Conservation (phyloP, 2,329 filamentous ascomycete species). For the Cercospora zeae-maydis region DNA sequence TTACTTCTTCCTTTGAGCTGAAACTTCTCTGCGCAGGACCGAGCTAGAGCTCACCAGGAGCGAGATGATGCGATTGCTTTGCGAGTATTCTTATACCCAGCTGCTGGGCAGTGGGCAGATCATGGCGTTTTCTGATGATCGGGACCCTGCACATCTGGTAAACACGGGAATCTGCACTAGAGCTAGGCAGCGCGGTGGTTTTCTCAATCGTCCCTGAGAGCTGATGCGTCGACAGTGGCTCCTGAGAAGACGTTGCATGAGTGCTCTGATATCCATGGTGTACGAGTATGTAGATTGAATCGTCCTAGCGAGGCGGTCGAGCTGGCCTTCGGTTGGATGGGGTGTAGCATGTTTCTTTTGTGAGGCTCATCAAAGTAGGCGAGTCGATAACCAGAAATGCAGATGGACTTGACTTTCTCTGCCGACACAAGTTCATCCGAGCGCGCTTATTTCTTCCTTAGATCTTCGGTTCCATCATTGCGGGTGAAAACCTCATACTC, state of each 20-base stretch:
- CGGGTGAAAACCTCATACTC: constrained; percentile 33
- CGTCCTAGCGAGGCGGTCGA: not conserved
- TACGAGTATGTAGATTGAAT: not conserved
- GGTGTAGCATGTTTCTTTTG: not conserved
- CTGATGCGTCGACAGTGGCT: constrained; percentile 11
- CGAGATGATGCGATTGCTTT: constrained; percentile 14
- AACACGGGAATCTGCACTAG: constrained; percentile 6
- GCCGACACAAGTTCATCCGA: not conserved
- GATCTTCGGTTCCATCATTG: constrained; percentile 33
- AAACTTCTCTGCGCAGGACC: not conserved
- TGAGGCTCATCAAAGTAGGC: not conserved
- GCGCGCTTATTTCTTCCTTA: constrained; percentile 29
- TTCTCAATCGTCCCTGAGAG: not conserved
- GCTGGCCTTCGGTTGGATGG: not conserved
- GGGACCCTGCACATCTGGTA: constrained; percentile 22
- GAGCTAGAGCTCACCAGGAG: constrained; percentile 1
- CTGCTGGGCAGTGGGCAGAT: constrained; percentile 19
- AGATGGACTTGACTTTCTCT: not conserved
- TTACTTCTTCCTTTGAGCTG: constrained; percentile 1
- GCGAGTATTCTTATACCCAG: constrained; percentile 21
- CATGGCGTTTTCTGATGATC: constrained; percentile 24
- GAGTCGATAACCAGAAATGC: not conserved
- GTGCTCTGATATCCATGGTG: constrained; percentile 4
- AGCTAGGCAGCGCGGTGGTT: not conserved
- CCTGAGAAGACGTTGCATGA: constrained; percentile 11